Conservation (phyloP, 2,329 filamentous ascomycete genomes). For the Penicillium hordei region DNA sequence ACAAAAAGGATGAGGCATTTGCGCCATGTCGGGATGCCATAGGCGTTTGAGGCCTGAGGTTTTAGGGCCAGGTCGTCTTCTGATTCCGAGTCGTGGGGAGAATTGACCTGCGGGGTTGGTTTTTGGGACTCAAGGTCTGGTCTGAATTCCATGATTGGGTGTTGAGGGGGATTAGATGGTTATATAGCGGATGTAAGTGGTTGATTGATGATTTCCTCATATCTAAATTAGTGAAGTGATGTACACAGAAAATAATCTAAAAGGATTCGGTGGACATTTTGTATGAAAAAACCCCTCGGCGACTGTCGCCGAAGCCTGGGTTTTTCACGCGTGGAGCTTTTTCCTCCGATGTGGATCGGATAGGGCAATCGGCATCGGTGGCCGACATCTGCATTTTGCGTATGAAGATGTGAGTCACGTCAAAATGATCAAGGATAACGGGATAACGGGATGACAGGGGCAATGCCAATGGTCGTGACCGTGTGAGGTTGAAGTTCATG, state of each 20-base stretch:
- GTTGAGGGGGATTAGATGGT: neutral
- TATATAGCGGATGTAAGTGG: neutral
- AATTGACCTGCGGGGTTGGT: constrained; percentile 12
- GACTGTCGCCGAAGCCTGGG: neutral
- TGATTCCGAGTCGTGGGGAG: constrained; percentile 20
- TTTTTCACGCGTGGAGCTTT: neutral
- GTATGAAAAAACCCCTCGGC: constrained; percentile 4
- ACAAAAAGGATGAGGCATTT: constrained; percentile 45
- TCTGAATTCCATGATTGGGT: constrained; percentile 11
- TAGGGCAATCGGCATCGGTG: neutral
- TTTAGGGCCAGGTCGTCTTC: constrained; percentile 10
- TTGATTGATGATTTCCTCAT: neutral
- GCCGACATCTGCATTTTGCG: neutral
- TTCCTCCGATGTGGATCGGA: constrained; percentile 1
- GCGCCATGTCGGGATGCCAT: constrained; percentile 35
- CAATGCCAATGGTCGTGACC: neutral
- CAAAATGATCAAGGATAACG: neutral
- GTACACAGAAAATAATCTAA: neutral
- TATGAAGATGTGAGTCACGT: neutral
- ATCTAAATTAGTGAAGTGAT: neutral
- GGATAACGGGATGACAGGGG: neutral
- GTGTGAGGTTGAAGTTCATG: neutral
- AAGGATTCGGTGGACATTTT: neutral
- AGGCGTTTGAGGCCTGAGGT: constrained; percentile 20
- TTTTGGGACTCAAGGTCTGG: constrained; percentile 21